Evolutionary conservation across 768 basidiomycete genomes (phyloP).

Genomic region (Suillus bovinus): DNA sequence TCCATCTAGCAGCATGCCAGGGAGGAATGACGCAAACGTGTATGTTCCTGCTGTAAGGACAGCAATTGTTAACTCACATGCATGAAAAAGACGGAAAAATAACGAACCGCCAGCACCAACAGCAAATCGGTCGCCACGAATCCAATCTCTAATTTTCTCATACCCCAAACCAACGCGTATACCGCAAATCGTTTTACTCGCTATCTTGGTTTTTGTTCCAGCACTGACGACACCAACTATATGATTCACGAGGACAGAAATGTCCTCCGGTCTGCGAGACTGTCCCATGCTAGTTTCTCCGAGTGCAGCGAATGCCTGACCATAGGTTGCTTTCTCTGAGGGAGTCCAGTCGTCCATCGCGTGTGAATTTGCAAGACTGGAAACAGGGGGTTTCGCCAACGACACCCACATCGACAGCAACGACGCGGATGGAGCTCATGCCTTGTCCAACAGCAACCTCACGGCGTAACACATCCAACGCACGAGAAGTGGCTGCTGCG

Average conservation of each 20-base stretch:
- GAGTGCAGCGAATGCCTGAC: conserved; percentile 60
- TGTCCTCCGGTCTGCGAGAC: conserved; percentile 55
- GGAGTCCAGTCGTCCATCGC: conserved; percentile 73
- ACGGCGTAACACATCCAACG: conserved; percentile 68
- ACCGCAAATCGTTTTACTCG: conserved; percentile 43
- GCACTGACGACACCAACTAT: conserved; percentile 61
- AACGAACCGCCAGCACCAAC: conserved; percentile 79
- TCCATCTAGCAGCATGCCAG: conserved; percentile 59
- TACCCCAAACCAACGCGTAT: conserved; percentile 43
- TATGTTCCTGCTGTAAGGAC: conserved; percentile 63
- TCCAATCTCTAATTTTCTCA: conserved; percentile 49
- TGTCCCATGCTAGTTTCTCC: conserved; percentile 35
- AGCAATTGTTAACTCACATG: conserved; percentile 15
- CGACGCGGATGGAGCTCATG: conserved; percentile 53
- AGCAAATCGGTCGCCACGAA: conserved; percentile 67
- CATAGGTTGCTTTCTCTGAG: conserved; percentile 73
- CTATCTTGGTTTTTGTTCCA: conserved; percentile 42
- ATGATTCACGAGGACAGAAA: conserved; percentile 56
- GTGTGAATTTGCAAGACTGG: conserved; percentile 38
- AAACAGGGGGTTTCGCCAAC: conserved; percentile 33
- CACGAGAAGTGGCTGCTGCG: conserved; percentile 71
- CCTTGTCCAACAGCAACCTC: conserved; percentile 71
- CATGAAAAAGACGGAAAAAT: background rate
- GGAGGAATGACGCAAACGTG: conserved; percentile 67
- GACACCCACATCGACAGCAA: conserved; percentile 73